phyloP scores from a whole-genome alignment of 345 rosid genomes.

The Hibiscus mutabilis region DNA sequence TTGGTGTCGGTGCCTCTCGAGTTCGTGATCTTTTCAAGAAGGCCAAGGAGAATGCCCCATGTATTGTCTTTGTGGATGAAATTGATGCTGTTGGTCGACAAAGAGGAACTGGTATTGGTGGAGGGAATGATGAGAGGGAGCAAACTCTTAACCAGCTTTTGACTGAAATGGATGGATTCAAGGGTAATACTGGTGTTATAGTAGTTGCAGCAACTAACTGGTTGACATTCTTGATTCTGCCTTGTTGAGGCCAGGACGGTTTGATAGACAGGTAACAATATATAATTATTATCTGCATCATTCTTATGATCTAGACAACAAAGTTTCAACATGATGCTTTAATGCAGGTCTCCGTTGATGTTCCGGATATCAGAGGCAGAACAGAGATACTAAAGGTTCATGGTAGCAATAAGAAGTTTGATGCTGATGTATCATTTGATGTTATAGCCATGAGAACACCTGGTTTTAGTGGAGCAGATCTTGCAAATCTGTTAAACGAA shows the following conservation, averaged over 20 bases:
- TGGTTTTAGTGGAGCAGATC: constrained; percentile 98
- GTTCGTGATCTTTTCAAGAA: constrained; percentile 95
- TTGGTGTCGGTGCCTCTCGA: constrained; percentile 96
- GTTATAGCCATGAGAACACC: constrained; percentile 97
- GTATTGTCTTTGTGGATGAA: constrained; percentile 98
- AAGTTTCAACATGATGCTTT: constrained; percentile 16
- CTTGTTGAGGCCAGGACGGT: constrained; percentile 85
- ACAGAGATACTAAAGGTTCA: constrained; percentile 92
- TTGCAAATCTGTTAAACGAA: constrained; percentile 91
- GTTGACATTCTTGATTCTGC: constrained; percentile 95
- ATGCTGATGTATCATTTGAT: constrained; percentile 77
- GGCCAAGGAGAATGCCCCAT: constrained; percentile 92
- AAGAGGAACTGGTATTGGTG: constrained; percentile 94
- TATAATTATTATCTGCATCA: background rate
- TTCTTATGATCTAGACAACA: background rate
- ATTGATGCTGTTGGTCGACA: constrained; percentile 96
- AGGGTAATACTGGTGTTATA: constrained; percentile 91
- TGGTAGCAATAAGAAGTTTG: constrained; percentile 82
- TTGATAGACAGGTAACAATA: constrained; percentile 77
- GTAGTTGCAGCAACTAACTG: constrained; percentile 89
- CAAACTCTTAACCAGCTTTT: constrained; percentile 95
- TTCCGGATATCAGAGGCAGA: constrained; percentile 85
- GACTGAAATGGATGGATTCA: constrained; percentile 98
- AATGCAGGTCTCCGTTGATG: constrained; percentile 81
- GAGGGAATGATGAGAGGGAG: constrained; percentile 97